phyloP scores from a whole-genome alignment of 139 green algal species.

The Marvania coccoides region DNA sequence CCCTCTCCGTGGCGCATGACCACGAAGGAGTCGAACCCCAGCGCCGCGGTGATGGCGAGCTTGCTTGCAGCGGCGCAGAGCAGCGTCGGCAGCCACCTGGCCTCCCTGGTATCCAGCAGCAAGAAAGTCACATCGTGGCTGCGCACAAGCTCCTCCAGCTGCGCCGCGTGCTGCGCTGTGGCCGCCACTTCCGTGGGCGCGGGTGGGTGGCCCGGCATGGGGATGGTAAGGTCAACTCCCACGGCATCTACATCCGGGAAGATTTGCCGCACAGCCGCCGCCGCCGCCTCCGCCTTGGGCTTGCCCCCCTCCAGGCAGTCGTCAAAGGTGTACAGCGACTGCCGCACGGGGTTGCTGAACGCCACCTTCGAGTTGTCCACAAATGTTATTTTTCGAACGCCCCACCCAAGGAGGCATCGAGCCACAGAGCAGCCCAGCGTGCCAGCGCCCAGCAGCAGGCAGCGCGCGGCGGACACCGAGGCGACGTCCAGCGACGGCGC shows the following conservation, averaged over 20 bases:
- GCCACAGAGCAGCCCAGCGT: constrained; percentile 91
- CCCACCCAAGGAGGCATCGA: constrained; percentile 85
- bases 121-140: constrained; percentile 86
- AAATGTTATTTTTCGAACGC: constrained; percentile 78
- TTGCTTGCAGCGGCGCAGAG: constrained; percentile 56
- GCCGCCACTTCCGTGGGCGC: constrained; percentile 1
- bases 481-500: constrained; percentile 65
- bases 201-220: constrained; percentile 87
- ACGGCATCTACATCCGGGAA: constrained; percentile 49
- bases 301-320: constrained; percentile 83
- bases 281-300: constrained; percentile 83
- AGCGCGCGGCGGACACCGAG: constrained; percentile 46
- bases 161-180: neutral
- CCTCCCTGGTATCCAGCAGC: constrained; percentile 93
- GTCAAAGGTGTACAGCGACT: constrained; percentile 82
- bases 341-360: constrained; percentile 84
- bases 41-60: constrained; percentile 82
- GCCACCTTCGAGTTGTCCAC: constrained; percentile 75
- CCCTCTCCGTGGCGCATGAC: constrained; percentile 67
- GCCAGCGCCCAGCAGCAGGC: constrained; percentile 86
- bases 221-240: constrained; percentile 59
- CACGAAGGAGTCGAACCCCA: constrained; percentile 89
- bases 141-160: constrained; percentile 55
- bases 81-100: constrained; percentile 86
- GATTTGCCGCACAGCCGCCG: constrained; percentile 60